Conservation (phyloP, 768 basidiomycete species). For the Boletus edulis region DNA sequence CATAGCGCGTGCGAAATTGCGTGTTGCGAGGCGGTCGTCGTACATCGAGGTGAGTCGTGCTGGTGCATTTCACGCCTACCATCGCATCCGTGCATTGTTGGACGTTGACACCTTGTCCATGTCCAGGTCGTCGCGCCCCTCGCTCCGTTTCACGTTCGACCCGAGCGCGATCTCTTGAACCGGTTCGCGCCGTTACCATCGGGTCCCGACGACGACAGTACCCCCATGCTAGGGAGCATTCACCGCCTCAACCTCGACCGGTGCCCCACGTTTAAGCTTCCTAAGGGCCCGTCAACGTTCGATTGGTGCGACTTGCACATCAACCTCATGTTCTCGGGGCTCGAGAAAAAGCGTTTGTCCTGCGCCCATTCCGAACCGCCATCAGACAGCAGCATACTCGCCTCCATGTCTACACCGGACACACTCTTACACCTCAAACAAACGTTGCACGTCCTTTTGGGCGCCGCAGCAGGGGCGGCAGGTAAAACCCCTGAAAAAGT, state of each 20-base stretch:
- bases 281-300: constrained; percentile 1
- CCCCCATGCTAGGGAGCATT: constrained; percentile 33
- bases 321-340: constrained; percentile 24
- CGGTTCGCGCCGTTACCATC: constrained; percentile 28
- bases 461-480: constrained; percentile 8
- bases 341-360: background rate
- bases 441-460: constrained; percentile 28
- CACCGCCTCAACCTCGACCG: constrained; percentile 38
- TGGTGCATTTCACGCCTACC: background rate
- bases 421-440: constrained; percentile 31
- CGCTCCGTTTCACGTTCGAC: constrained; percentile 14
- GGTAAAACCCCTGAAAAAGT: constrained; percentile 5
- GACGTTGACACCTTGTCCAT: background rate
- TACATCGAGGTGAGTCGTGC: constrained; percentile 38
- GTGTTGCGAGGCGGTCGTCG: constrained; percentile 50
- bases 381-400: no score
- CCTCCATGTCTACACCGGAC: background rate
- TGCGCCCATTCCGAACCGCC: no score
- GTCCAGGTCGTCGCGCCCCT: constrained; percentile 21
- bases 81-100: background rate
- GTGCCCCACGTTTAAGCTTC: constrained; percentile 31
- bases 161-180: constrained; percentile 17
- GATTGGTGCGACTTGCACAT: constrained; percentile 32
- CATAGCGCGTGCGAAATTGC: constrained; percentile 34
- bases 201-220: background rate